Base-by-base conservation (phyloP, 2,329 filamentous ascomycete species). In the Colletotrichum salicis region DNA sequence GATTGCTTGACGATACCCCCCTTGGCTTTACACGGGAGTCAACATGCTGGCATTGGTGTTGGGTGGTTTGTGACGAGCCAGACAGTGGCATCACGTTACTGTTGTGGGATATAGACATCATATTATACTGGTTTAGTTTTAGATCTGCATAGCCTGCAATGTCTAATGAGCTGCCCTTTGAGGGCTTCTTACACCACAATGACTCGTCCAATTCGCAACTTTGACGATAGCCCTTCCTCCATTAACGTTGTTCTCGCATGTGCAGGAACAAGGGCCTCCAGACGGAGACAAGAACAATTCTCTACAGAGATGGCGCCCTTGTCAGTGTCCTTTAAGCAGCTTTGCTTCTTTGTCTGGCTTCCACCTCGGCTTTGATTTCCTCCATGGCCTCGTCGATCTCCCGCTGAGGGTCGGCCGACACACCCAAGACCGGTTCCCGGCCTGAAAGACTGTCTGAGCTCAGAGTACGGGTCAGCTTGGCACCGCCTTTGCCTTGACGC, bases 341-440 rank as follows among this genome's bases (percentile, higher is more conserved):
- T 61, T 74, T 76, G 64, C 57, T 71, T 68, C 56, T 71, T 48
- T 72, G 71, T 57, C 71, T 74, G 24, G 69, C 87, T 78, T 93
- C 91, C 41, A 97, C 88, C 81, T 97, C 94, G 5, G 84, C 85
- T 77, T 86, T 90, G 64, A 97, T 87, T 83, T 97, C 94, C 48
- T 88, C 85, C 11, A 97, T 88, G 33, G 93, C 93, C 77, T 96
- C 94, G 70, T 93, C 91, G 60, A 97, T 86, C 76, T 97, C 94
- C 33, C 86, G 85, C 65, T 91, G 90, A 0, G 91, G 91, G 79
- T 98, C 95, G 74, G 90, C 90, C 1, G 94, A 92, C 48, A 98
- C 86, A 31, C 96, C 96, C 6, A 97, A 83, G 3, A 94, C 87
- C 0, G 93, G 93, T 65, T 90, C 87, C 57, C 85, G 83, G 41